Percentiles rank a stretch among this genome's conserved stretches.
Evolutionary conservation across 345 rosid genomes (phyloP).

Genomic region (Ceriops decandra): DNA sequence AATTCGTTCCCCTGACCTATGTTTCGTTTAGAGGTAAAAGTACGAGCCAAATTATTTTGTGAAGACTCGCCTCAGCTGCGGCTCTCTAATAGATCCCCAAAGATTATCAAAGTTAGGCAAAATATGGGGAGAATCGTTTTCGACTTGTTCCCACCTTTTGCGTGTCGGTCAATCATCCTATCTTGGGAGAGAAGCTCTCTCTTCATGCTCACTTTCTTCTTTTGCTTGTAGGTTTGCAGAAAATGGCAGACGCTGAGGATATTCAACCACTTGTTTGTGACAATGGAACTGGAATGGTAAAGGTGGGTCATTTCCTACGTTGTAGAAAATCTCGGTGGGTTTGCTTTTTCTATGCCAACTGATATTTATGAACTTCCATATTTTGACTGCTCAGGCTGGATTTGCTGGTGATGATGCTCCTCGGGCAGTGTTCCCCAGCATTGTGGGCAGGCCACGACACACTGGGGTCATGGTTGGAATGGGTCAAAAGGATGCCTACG

Average conservation of each 20-base stretch:
- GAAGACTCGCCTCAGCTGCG: too few species aligned
- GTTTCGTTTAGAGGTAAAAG: too few species aligned
- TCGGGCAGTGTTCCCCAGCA: slow-evolving; percentile 59
- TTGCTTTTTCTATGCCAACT: not conserved
- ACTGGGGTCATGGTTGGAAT: slow-evolving; percentile 47
- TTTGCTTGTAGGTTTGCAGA: too few species aligned
- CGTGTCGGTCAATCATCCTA: too few species aligned
- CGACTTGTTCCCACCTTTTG: too few species aligned
- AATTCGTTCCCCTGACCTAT: too few species aligned
- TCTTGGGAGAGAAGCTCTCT: too few species aligned
- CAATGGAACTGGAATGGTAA: slow-evolving; percentile 24
- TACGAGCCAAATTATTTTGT: too few species aligned
- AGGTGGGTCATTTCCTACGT: not conserved
- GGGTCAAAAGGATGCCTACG: slow-evolving; percentile 47
- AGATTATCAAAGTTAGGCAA: too few species aligned
- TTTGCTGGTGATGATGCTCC: slow-evolving; percentile 71
- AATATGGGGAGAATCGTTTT: too few species aligned
- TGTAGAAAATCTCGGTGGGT: not conserved
- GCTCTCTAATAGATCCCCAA: too few species aligned
- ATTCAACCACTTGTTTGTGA: slow-evolving; percentile 22
- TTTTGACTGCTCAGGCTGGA: slow-evolving; percentile 29
- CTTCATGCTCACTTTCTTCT: too few species aligned
- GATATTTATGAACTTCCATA: not conserved
- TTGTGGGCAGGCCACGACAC: slow-evolving; percentile 44
- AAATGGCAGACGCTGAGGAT: slow-evolving; percentile 19